Evolutionary conservation across 441 rosid species (phyloP).

Genomic region (Daphne laureola): DNA sequence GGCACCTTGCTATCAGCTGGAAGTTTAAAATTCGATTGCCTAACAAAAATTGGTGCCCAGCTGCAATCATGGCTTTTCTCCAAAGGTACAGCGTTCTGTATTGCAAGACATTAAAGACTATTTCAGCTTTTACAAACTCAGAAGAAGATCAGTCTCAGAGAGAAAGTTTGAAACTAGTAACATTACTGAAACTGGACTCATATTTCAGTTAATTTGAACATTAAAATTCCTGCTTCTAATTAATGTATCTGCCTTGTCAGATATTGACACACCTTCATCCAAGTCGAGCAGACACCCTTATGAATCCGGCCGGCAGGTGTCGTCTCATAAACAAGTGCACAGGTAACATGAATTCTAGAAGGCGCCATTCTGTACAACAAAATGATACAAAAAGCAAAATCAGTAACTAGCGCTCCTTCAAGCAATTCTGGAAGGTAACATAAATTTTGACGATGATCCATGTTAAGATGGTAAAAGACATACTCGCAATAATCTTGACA

Average conservation of each 20-base stretch:
- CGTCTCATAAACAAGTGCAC: conserved; percentile 83
- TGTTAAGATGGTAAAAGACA: too few relatives aligned
- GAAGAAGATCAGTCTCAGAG: too few relatives aligned
- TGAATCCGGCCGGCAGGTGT: conserved; percentile 81
- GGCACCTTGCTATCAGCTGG: conserved; percentile 73
- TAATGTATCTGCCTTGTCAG: neutral
- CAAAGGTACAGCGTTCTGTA: conserved; percentile 62
- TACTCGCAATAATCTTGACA: too few relatives aligned
- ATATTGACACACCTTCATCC: conserved; percentile 77
- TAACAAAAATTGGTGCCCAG: conserved; percentile 76
- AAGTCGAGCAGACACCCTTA: conserved; percentile 96
- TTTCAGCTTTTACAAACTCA: too few relatives aligned
- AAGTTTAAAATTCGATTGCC: conserved; percentile 94
- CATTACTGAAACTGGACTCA: too few relatives aligned
- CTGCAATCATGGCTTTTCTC: conserved; percentile 61
- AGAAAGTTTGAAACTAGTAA: too few relatives aligned
- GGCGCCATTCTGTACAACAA: conserved; percentile 57
- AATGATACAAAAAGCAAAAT: conserved; percentile 5
- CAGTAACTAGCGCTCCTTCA: too few relatives aligned
- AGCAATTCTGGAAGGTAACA: too few relatives aligned
- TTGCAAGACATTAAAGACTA: neutral
- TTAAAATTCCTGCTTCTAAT: too few relatives aligned
- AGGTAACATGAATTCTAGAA: conserved; percentile 85
- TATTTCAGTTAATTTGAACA: too few relatives aligned
- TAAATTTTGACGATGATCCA: too few relatives aligned